phyloP scores from a whole-genome alignment of 2,329 filamentous ascomycete genomes.

The Drechslerella dactyloides region DNA sequence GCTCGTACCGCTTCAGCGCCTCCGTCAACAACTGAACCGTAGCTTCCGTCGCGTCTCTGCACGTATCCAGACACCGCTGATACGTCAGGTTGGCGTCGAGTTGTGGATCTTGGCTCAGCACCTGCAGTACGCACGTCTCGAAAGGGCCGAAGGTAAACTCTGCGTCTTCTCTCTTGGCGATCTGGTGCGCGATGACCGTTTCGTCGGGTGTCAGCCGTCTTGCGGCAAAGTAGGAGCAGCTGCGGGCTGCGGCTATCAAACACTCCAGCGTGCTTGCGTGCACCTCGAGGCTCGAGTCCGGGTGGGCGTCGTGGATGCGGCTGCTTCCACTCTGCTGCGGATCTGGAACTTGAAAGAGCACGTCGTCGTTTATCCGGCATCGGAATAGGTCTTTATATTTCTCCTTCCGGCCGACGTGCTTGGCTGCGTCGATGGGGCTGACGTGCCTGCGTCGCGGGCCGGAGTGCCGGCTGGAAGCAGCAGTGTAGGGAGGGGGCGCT shows the following conservation, averaged over 20 bases:
- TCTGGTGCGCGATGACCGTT: neutral
- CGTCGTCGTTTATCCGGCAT: slow-evolving; percentile 7
- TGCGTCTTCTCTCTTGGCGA: no score
- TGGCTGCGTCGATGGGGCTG: no score
- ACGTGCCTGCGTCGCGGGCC: no score
- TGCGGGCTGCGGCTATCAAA: slow-evolving; percentile 8
- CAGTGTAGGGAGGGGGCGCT: no score
- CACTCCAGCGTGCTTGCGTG: slow-evolving; percentile 6
- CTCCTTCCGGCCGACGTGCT: no score
- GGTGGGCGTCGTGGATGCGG: no score
- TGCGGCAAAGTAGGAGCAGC: neutral
- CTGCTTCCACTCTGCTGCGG: neutral
- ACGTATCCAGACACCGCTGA: no score
- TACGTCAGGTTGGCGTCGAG: neutral
- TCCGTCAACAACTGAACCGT: neutral
- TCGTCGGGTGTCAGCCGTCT: neutral
- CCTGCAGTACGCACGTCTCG: neutral
- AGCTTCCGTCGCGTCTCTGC: no score
- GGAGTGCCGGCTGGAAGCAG: no score
- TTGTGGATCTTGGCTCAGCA: no score
- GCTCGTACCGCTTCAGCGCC: slow-evolving; percentile 6
- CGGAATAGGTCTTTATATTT: neutral
- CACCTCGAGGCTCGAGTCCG: neutral
- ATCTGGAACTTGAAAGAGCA: neutral
- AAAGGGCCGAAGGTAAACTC: no score